Conservation (phyloP, 805 yeast genomes). For the Schwanniomyces yamadae region DNA sequence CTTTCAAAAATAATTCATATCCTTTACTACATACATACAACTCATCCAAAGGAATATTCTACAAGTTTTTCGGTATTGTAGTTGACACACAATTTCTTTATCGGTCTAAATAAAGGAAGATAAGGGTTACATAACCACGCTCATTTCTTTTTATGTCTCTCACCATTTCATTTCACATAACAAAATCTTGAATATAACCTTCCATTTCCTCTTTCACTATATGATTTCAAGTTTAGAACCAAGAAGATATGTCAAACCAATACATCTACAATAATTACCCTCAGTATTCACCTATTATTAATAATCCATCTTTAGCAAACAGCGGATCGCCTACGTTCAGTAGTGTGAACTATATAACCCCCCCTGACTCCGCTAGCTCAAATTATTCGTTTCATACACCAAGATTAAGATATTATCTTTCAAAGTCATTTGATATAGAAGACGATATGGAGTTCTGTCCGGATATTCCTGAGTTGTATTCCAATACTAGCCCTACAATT, state of each 20-base stretch:
- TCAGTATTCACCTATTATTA: conserved; percentile 31
- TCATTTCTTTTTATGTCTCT: conserved; percentile 1
- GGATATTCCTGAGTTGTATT: conserved; percentile 43
- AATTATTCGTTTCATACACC: conserved; percentile 45
- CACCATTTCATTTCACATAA: conserved; percentile 1
- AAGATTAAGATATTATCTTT: conserved; percentile 54
- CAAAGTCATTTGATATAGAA: conserved; percentile 60
- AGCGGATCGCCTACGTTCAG: conserved; percentile 32
- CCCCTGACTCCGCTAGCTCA: conserved; percentile 19
- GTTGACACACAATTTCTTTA: no score
- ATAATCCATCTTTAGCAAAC: conserved; percentile 18
- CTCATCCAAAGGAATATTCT: no score
- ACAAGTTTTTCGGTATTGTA: no score
- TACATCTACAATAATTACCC: conserved; percentile 34
- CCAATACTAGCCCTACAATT: conserved; percentile 28
- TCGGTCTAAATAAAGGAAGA: neutral
- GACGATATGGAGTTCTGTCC: conserved; percentile 69
- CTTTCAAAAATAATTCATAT: no score
- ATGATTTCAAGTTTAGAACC: neutral
- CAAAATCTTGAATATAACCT: neutral
- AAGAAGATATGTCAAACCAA: conserved; percentile 31
- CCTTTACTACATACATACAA: no score
- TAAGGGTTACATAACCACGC: conserved; percentile 8
- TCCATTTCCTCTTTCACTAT: neutral
- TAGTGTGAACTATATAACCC: conserved; percentile 22